phyloP scores from a whole-genome alignment of 768 basidiomycete species.

The Coprinopsis marcescibilis region DNA sequence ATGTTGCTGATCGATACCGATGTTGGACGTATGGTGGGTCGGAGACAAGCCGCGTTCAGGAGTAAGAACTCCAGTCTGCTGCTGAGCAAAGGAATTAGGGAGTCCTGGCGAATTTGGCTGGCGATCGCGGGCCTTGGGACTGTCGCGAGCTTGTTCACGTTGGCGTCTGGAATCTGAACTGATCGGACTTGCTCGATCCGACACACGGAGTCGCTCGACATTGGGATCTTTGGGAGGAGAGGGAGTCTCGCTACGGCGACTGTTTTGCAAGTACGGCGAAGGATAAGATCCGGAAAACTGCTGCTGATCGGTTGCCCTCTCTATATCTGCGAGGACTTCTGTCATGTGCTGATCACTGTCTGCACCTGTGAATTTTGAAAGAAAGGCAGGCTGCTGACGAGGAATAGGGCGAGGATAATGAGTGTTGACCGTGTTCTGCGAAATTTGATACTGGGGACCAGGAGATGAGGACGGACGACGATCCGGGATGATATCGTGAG shows the following conservation, averaged over 20 bases:
- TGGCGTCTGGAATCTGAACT: conserved; percentile 37
- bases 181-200: conserved; percentile 52
- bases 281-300: conserved; percentile 37
- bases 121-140: conserved; percentile 39
- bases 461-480: conserved; percentile 30
- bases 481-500: conserved; percentile 25
- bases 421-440: conserved; percentile 27
- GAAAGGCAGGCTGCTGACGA: conserved; percentile 48
- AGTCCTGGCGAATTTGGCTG: conserved; percentile 36
- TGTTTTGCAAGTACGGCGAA: conserved; percentile 18
- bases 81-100: conserved; percentile 29
- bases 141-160: conserved; percentile 41
- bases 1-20: conserved; percentile 37
- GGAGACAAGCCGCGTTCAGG: conserved; percentile 48
- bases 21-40: too few species aligned
- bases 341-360: conserved; percentile 65
- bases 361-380: conserved; percentile 49
- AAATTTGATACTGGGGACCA: conserved; percentile 25
- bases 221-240: conserved; percentile 47
- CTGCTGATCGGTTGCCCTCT: conserved; percentile 62
- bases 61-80: conserved; percentile 35
- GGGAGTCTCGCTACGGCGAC: conserved; percentile 23
- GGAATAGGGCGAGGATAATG: conserved; percentile 64
- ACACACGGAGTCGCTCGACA: conserved; percentile 48
- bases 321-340: conserved; percentile 66